Percentiles rank a stretch among this genome's conserved stretches.
These are phyloP conservation scores for Boletus edulis DNA, from an alignment of 768 basidiomycete genomes.

Conservation along the genomic window DNA sequence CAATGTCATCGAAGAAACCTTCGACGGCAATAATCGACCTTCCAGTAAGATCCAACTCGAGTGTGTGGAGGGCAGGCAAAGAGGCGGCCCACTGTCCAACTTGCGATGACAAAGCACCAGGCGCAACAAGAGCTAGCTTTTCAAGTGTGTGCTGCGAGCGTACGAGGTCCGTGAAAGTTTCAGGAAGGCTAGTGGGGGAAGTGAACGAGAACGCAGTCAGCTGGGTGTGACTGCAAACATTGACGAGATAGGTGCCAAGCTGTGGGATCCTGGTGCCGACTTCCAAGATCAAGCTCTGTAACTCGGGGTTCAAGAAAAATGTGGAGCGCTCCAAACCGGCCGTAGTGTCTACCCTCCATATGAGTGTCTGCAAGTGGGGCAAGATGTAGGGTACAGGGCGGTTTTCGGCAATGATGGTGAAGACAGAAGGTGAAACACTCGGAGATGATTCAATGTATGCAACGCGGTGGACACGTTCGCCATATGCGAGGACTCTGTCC, in stretches of 20 bases:
- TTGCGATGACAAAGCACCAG: slow-evolving; percentile 66
- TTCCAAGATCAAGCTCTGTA: slow-evolving; percentile 62
- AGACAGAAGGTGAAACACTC: slow-evolving; percentile 62
- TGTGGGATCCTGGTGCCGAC: slow-evolving; percentile 55
- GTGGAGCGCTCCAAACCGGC: slow-evolving; percentile 62
- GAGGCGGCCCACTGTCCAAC: slow-evolving; percentile 75
- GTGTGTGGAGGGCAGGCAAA: slow-evolving; percentile 56
- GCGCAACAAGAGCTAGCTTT: slow-evolving; percentile 64
- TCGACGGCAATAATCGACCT: slow-evolving; percentile 69
- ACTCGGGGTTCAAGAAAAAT: slow-evolving; percentile 63
- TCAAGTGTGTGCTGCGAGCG: slow-evolving; percentile 57
- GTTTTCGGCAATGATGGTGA: slow-evolving; percentile 62
- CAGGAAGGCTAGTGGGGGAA: slow-evolving; percentile 67
- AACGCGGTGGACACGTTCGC: slow-evolving; percentile 63
- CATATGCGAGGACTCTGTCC: slow-evolving; percentile 63
- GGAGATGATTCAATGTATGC: slow-evolving; percentile 67
- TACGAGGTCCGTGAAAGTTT: slow-evolving; percentile 66
- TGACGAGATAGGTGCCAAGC: slow-evolving; percentile 59
- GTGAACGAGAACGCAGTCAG: slow-evolving; percentile 69
- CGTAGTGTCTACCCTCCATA: slow-evolving; percentile 69
- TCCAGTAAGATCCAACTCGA: slow-evolving; percentile 72
- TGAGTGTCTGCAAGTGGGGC: slow-evolving; percentile 64
- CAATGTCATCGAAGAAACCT: slow-evolving; percentile 74
- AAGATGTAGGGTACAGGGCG: slow-evolving; percentile 64
- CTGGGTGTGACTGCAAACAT: slow-evolving; percentile 60